phyloP scores from a whole-genome alignment of 345 rosid genomes.

The Acer yangbiense region DNA sequence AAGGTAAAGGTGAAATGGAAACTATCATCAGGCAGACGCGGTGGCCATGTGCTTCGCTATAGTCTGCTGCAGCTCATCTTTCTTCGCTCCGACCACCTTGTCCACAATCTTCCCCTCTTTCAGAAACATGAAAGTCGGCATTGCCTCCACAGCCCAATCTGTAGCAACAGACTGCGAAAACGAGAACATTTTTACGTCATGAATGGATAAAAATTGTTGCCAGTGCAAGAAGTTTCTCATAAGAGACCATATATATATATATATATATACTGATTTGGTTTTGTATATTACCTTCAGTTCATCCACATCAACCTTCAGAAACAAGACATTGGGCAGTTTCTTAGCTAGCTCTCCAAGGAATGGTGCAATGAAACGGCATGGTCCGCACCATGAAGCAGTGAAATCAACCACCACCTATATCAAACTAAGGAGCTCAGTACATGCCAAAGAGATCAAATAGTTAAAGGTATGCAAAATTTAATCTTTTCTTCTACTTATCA shows the following conservation, averaged over 20 bases:
- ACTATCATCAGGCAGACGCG: slow-evolving; percentile 37
- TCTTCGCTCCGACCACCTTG: slow-evolving; percentile 78
- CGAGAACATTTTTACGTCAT: slow-evolving; percentile 2
- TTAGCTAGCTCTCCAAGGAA: slow-evolving; percentile 71
- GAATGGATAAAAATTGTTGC: background rate
- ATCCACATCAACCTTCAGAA: slow-evolving; percentile 79
- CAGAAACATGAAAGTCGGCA: slow-evolving; percentile 80
- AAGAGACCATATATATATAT: background rate
- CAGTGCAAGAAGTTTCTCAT: background rate
- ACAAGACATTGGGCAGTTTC: slow-evolving; percentile 52
- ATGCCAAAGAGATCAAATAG: background rate
- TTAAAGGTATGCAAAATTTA: background rate
- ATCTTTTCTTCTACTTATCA: background rate
- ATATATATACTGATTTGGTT: background rate
- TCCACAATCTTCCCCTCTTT: slow-evolving; percentile 72
- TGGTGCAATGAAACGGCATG: slow-evolving; percentile 75
- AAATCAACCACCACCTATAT: slow-evolving; percentile 75
- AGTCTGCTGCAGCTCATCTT: slow-evolving; percentile 66
- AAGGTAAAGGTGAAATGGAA: slow-evolving; percentile 3
- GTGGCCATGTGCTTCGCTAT: slow-evolving; percentile 58
- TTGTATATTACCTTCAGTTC: slow-evolving; percentile 56
- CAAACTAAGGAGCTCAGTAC: background rate
- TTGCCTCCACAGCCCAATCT: slow-evolving; percentile 72
- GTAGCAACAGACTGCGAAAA: slow-evolving; percentile 57
- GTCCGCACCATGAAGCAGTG: slow-evolving; percentile 87